Base-by-base conservation (phyloP, 2,329 filamentous ascomycete species). In the Bipolaris gigantea region DNA sequence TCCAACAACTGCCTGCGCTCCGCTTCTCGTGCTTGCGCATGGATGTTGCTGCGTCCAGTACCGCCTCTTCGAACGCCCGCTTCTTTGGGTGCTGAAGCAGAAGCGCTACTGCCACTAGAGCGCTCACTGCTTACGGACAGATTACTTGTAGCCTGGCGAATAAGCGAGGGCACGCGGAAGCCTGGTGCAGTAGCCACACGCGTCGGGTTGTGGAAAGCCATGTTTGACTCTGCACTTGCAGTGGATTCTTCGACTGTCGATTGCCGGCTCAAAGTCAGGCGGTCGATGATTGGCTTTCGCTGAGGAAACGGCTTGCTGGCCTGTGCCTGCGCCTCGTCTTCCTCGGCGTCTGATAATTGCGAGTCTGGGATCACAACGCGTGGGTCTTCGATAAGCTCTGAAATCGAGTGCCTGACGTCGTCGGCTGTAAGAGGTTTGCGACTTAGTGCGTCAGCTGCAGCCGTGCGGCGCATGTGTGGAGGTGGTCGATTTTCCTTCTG, bases 321-420 rank as follows among this genome's bases (percentile, higher is more conserved):
- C 3, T 40, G 67, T 13, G 66, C 27, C 18, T 32, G 33, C 33
- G 60, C 57, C 4, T 50, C 18, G 45, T 80, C 53, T 25, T 74
- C 72, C 19, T 78, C 77, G 0, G 75, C 77, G 39, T 74, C 69
- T 33, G 65, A 57, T 57, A 62, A 65, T 59, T 76, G 69, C 15
- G 83, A 81, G 52, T 84, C 80, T 23, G 84, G 82, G 39, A 89
- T 85, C 6, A 78, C 69, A n/a, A 77, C 69, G 16, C 63, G 64
- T 0, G 80, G 79, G 35, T 84, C 83, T 47, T 96, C 92, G 15
- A 96, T 86, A 9, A 97, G 81, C 72, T 88, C 89, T 4, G 90
- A 95, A 6, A 97, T 79, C 0, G 89, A 90, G 71, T 93, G 85
- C 52, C 91, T 86, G 58, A 97, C 89, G 67, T 97, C 90, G 25